These are phyloP conservation scores for Vaccinium darrowii DNA, from an alignment of 148 eudicot genomes.

Conservation along the genomic window DNA sequence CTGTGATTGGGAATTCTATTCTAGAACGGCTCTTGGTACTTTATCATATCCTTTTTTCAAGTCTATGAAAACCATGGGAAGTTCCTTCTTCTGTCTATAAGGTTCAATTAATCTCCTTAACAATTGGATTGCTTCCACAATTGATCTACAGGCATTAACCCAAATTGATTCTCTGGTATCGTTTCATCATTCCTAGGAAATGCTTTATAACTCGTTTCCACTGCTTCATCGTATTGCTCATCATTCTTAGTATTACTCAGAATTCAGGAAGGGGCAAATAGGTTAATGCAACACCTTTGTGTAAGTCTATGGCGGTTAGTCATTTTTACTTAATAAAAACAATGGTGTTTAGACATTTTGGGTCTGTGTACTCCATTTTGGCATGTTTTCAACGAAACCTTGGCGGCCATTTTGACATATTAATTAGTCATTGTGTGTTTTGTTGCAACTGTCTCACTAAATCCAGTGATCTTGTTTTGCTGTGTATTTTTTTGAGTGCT, in stretches of 20 bases:
- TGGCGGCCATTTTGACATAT: neutral
- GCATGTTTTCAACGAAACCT: neutral
- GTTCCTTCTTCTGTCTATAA: neutral
- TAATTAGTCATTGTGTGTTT: neutral
- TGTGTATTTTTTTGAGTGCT: neutral
- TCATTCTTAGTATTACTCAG: neutral
- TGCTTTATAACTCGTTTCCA: neutral
- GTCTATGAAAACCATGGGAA: neutral
- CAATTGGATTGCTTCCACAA: neutral
- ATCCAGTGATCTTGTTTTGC: neutral
- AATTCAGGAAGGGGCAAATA: neutral
- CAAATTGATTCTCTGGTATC: neutral
- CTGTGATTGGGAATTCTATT: neutral
- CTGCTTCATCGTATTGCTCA: neutral
- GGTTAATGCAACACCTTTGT: neutral
- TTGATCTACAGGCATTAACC: neutral
- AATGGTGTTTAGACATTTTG: neutral
- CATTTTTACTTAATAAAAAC: too few species aligned
- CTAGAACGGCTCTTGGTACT: neutral
- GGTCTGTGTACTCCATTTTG: neutral
- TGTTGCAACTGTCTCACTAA: neutral
- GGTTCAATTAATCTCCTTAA: neutral
- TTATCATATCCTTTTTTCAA: neutral
- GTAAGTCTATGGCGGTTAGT: slow-evolving; percentile 8
- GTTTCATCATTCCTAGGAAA: neutral